Base-by-base conservation (phyloP, 1,139 yeast species). In the Debaryomyces coudertii region DNA sequence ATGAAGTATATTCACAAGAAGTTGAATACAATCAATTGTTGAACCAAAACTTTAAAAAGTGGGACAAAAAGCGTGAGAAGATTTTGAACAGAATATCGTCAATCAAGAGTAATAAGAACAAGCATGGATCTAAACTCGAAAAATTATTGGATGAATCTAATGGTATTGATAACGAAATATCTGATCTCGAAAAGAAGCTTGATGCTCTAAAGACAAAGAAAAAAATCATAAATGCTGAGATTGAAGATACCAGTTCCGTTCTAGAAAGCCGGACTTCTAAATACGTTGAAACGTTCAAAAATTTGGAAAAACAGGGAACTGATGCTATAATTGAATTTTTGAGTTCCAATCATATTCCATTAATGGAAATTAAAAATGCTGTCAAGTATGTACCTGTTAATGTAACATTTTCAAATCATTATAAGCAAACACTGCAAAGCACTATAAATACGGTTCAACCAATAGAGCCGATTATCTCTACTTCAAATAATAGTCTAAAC, bases 171-270 rank as follows among this genome's bases (percentile, higher is more conserved):
- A 38, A 51, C 1, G 81, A 82, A 46, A 79, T 83, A 3, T 54
- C 47, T 0, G 58, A 56, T 0, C 53, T 82, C 31, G 83, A 82
- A 49, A 44, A 52, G 3, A 65, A 69, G 45, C 55, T 83, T 15
- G 40, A 42, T 4, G 57, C 59, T 6, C 54, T 82, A 18, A 70
- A 65, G 42, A 57, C 60, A 1, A 79, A 77, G 53, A 73, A 72
- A 46, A 54, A 50, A 4, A 53, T 71, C 0, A 47, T 83, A 1
- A 58, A 58, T 14, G 50, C 57, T 4, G 87, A 82, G 57, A 69
- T 82, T 11, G 65, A 66, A 12, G 72, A 71, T 34, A 76, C 87
- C 0, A 75, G 78, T 52, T 78, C 83, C n/a, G 73, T 79, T 3
- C 65, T 80, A 36, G 84, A 80, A 48, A 79, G 83, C 51, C 67